These are phyloP conservation scores for Aspergillus leporis DNA, from an alignment of 495 filamentous ascomycete species.

Conservation along the genomic window DNA sequence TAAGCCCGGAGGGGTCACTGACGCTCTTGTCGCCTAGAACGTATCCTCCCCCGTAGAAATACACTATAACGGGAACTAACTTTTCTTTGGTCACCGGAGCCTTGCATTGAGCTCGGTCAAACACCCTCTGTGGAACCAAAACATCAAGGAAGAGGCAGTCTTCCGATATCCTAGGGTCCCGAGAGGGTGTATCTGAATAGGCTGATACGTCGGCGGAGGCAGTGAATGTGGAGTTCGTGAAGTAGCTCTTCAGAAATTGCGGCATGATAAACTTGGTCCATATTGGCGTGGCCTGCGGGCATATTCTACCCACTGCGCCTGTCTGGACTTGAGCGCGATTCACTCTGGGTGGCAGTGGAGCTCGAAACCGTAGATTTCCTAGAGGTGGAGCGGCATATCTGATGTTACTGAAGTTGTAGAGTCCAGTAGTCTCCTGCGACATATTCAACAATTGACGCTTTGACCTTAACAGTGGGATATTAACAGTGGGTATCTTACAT, in stretches of 20 bases:
- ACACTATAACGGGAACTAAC: slow-evolving; percentile 56
- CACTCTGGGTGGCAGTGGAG: slow-evolving; percentile 41
- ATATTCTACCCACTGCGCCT: slow-evolving; percentile 47
- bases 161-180: slow-evolving; percentile 51
- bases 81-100: not conserved
- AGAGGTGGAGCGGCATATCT: slow-evolving; percentile 58
- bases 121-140: slow-evolving; percentile 45
- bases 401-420: slow-evolving; percentile 63
- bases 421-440: slow-evolving; percentile 26
- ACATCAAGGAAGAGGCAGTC: slow-evolving; percentile 62
- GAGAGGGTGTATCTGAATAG: slow-evolving; percentile 25
- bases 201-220: slow-evolving; percentile 30
- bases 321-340: slow-evolving; percentile 41
- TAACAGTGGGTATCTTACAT: slow-evolving; percentile 24
- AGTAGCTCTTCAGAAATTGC: slow-evolving; percentile 34
- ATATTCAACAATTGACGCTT: slow-evolving; percentile 10
- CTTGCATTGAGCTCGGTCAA: slow-evolving; percentile 25
- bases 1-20: slow-evolving; percentile 44
- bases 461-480: not conserved
- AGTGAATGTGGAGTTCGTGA: slow-evolving; percentile 33
- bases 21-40: slow-evolving; percentile 51
- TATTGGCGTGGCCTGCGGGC: slow-evolving; percentile 50
- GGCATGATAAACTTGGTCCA: slow-evolving; percentile 38
- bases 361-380: slow-evolving; percentile 51
- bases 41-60: slow-evolving; percentile 64